Percentiles rank a stretch among this genome's conserved stretches.
Conservation (phyloP, 495 filamentous ascomycete species). For the Staphylotrichum tortipilum region DNA sequence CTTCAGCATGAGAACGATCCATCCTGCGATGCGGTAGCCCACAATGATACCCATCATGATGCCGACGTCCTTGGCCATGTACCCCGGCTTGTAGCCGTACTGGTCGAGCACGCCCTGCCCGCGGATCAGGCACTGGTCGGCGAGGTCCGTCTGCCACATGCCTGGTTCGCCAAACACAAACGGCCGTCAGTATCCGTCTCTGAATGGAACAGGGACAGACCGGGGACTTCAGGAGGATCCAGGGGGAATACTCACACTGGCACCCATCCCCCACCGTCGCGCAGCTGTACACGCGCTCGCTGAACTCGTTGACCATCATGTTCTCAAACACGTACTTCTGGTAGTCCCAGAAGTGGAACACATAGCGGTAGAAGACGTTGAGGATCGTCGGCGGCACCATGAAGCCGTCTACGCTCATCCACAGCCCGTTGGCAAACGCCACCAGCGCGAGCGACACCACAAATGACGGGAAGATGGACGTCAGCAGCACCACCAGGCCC, state of each 20-base stretch:
- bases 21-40: constrained; percentile 57
- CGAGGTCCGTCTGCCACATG: constrained; percentile 58
- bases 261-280: constrained; percentile 32
- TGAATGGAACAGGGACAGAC: background rate
- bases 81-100: constrained; percentile 58
- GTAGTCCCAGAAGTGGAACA: constrained; percentile 78
- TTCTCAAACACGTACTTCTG: constrained; percentile 79
- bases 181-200: constrained; percentile 8
- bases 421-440: constrained; percentile 76
- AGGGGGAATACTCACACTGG: constrained; percentile 38
- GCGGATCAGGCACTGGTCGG: constrained; percentile 54
- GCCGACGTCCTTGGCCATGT: constrained; percentile 61
- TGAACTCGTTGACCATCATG: constrained; percentile 86
- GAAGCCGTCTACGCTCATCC: constrained; percentile 80
- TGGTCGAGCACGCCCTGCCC: constrained; percentile 57
- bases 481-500: constrained; percentile 67
- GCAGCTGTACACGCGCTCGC: constrained; percentile 52
- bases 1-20: constrained; percentile 31
- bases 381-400: constrained; percentile 59
- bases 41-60: constrained; percentile 66
- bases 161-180: no score
- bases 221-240: background rate
- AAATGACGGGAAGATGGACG: constrained; percentile 65
- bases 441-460: constrained; percentile 66
- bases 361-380: constrained; percentile 78